Percentiles rank a stretch among this genome's conserved stretches.
phyloP scores from a whole-genome alignment of 306 rosid genomes.

The Trifolium subterraneum region DNA sequence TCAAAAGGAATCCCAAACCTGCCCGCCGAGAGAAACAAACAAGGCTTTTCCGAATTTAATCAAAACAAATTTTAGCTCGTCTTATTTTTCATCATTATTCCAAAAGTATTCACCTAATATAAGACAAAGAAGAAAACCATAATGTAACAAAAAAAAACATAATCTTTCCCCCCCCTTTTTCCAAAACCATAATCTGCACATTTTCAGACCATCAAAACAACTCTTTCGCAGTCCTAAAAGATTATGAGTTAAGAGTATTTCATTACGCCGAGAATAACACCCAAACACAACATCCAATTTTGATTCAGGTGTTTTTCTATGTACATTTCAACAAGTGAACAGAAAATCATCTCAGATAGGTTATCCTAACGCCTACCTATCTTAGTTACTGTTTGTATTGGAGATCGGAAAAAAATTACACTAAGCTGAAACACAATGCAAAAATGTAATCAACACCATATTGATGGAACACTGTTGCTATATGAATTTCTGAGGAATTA shows the following conservation, averaged over 20 bases:
- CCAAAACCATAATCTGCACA: neutral
- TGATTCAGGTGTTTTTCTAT: conserved; percentile 24
- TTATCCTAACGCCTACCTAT: conserved; percentile 31
- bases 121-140: too few relatives aligned
- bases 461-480: conserved; percentile 39
- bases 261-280: neutral
- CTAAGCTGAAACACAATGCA: conserved; percentile 28
- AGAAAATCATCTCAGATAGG: conserved; percentile 40
- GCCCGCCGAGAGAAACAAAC: too few relatives aligned
- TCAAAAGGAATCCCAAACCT: too few relatives aligned
- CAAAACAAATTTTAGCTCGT: too few relatives aligned
- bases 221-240: neutral
- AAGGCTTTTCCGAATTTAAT: too few relatives aligned
- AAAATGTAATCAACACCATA: conserved; percentile 37
- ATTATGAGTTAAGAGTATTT: neutral
- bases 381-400: conserved; percentile 15
- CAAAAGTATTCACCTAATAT: too few relatives aligned
- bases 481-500: conserved; percentile 46
- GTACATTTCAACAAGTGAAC: conserved; percentile 18
- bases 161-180: neutral
- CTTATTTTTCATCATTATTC: too few relatives aligned
- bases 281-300: conserved; percentile 11
- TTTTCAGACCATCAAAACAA: neutral
- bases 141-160: too few relatives aligned
- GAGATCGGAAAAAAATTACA: neutral